A percentile compares a stretch with the other conserved stretches of the same genome.
These are phyloP conservation scores for Akanthomyces muscarius DNA, from an alignment of 2,329 filamentous ascomycete genomes.

Conservation along the genomic window DNA sequence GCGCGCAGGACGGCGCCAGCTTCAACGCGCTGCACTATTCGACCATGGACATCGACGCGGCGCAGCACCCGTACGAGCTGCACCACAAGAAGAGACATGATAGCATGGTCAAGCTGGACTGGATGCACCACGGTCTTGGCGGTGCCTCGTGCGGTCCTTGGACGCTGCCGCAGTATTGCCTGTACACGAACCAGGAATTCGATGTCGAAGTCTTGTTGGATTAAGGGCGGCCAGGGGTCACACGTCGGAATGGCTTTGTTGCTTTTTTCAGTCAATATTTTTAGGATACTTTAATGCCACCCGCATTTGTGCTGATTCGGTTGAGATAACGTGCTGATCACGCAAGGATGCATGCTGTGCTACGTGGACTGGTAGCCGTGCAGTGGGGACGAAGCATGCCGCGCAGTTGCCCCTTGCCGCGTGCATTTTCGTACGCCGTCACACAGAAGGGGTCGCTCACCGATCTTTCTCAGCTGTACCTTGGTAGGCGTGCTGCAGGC, in stretches of 20 bases:
- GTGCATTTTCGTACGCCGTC: not conserved
- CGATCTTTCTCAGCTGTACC: not conserved
- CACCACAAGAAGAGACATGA: constrained; percentile 44
- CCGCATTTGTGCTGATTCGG: not conserved
- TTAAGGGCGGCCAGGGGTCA: constrained; percentile 21
- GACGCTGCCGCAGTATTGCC: constrained; percentile 45
- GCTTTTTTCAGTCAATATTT: not conserved
- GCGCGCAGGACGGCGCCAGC: constrained; percentile 43
- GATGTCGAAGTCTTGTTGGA: constrained; percentile 43
- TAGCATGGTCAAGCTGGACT: constrained; percentile 56
- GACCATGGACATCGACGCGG: constrained; percentile 48
- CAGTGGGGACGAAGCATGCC: not conserved
- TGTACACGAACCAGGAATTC: constrained; percentile 39
- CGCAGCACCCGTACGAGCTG: constrained; percentile 59
- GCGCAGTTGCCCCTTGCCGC: not conserved
- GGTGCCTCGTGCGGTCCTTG: constrained; percentile 60
- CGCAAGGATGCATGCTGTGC: not conserved
- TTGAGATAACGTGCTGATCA: constrained; percentile 11
- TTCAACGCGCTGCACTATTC: constrained; percentile 57
- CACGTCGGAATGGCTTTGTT: too few relatives aligned
- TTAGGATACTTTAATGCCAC: not conserved
- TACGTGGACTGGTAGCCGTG: not conserved
- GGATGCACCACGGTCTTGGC: constrained; percentile 58
- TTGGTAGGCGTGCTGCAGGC: not conserved
- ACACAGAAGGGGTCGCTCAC: not conserved